Evolutionary conservation across 1,139 yeast species (phyloP).

Genomic region (Nematodospora anomalae): DNA sequence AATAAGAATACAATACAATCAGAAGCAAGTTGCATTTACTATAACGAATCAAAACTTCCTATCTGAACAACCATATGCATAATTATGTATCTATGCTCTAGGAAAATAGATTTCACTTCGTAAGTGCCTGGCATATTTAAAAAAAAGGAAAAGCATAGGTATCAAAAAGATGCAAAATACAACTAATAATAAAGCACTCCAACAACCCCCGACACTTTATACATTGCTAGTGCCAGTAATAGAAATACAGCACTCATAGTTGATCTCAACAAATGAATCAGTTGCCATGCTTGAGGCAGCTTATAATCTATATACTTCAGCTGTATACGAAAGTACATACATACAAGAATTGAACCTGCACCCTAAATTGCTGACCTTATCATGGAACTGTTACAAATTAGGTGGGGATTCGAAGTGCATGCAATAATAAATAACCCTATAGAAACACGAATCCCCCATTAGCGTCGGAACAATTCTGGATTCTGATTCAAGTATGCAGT

Average conservation of each 20-base stretch:
- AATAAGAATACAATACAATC: no score
- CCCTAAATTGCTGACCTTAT: conserved; percentile 40
- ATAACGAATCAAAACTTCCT: no score
- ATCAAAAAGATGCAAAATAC: conserved; percentile 30
- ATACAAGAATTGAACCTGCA: conserved; percentile 39
- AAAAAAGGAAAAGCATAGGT: conserved; percentile 40
- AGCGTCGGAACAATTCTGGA: conserved; percentile 37
- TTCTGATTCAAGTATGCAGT: conserved; percentile 39
- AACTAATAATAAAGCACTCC: conserved; percentile 45
- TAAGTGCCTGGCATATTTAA: conserved; percentile 33
- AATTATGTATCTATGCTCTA: conserved; percentile 17
- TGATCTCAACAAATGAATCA: conserved; percentile 39
- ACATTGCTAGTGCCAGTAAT: conserved; percentile 40
- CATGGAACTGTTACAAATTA: conserved; percentile 45
- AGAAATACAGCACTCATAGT: conserved; percentile 42
- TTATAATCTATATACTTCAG: conserved; percentile 40
- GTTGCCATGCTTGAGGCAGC: conserved; percentile 46
- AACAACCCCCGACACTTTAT: conserved; percentile 36
- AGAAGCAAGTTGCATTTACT: no score
- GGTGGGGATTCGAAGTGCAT: conserved; percentile 37
- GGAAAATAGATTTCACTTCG: conserved; percentile 27
- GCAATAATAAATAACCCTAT: conserved; percentile 41
- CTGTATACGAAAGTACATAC: conserved; percentile 40
- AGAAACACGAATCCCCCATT: conserved; percentile 38
- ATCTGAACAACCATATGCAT: no score